phyloP scores from a whole-genome alignment of 495 filamentous ascomycete species.

The Hypomontagnella monticulosa region DNA sequence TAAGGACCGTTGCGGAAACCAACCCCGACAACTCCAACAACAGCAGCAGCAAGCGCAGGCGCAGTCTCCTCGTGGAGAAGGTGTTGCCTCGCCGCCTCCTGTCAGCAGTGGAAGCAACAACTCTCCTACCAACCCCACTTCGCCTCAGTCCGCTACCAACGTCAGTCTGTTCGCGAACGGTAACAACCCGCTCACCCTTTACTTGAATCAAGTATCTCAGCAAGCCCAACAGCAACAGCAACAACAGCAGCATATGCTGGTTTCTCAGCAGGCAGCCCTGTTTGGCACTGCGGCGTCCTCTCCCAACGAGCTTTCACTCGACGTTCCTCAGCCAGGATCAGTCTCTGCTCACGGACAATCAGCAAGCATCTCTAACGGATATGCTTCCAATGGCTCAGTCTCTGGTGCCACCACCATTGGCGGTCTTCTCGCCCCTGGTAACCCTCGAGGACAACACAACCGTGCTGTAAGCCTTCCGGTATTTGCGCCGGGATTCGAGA shows the following conservation, averaged over 20 bases:
- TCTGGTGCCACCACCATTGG: constrained; percentile 74
- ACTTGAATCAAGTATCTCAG: constrained; percentile 84
- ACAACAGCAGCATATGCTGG: constrained; percentile 70
- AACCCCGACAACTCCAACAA: constrained; percentile 83
- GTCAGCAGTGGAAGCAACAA: constrained; percentile 66
- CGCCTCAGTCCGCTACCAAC: constrained; percentile 48
- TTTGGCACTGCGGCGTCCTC: constrained; percentile 67
- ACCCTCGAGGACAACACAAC: constrained; percentile 75
- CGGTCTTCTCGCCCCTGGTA: constrained; percentile 78
- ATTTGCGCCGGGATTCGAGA: constrained; percentile 62
- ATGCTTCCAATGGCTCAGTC: constrained; percentile 57
- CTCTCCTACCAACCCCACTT: constrained; percentile 55
- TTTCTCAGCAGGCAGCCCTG: constrained; percentile 67
- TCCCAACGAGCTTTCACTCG: constrained; percentile 61
- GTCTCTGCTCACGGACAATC: constrained; percentile 67
- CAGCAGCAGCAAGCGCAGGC: constrained; percentile 45
- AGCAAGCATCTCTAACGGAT: constrained; percentile 69
- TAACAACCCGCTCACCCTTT: constrained; percentile 95
- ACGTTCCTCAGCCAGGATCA: constrained; percentile 64
- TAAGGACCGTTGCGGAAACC: constrained; percentile 97
- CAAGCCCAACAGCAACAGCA: constrained; percentile 82
- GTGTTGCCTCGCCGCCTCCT: constrained; percentile 75
- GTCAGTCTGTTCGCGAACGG: constrained; percentile 78
- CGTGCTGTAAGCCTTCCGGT: constrained; percentile 86
- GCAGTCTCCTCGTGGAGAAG: constrained; percentile 69